Base-by-base conservation (phyloP, 768 basidiomycete genomes). In the Leccinum imitatum region DNA sequence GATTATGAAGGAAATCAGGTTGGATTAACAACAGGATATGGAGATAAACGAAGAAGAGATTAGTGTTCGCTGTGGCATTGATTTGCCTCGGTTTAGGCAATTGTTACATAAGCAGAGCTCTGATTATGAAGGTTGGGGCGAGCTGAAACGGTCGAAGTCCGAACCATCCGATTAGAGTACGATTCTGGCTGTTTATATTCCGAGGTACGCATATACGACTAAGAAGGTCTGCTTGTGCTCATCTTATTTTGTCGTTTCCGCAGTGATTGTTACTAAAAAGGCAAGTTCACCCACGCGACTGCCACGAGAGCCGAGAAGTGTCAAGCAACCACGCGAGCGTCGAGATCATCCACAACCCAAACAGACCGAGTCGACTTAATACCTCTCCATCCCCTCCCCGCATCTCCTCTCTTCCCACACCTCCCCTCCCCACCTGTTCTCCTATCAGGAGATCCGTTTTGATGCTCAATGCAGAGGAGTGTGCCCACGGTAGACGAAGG, bases 401-500 rank as follows among this genome's bases (percentile, higher is more conserved):
- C 23, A 41, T 48, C 51, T 33, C 46, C 56, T 48, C 59, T 8
- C 13, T 35, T 35, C 23, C 5, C 13, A 6, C 55, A 25, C 21
- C 47, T 15, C 30, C 7, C 17, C 30, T 19, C 11, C 19, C 19
- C 27, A 3, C 3, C 41, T 2, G 7, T 47, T 23, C 33, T 10
- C 15, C 9, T 14, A 25, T 8, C 4, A 1, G 51, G 10, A 47
- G 6, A 4, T 21, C 7, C 27, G 0, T 39, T 6, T 62, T 47
- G 53, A 74, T 74, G 73, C 54, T 75, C 35, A 65, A 65, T 53
- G 71, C 63, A 56, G 71, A 74, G 54, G 74, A 73, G 37, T 64
- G 56, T 31, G 52, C 59, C 51, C 69, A 71, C 48, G 74, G 69
- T 39, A 76, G 84, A 59, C 79, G 94, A 56, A 79, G 91, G 51